Base-by-base conservation (phyloP, 192 early-diverging fungal genomes). In the Helicostylum pulchrum region DNA sequence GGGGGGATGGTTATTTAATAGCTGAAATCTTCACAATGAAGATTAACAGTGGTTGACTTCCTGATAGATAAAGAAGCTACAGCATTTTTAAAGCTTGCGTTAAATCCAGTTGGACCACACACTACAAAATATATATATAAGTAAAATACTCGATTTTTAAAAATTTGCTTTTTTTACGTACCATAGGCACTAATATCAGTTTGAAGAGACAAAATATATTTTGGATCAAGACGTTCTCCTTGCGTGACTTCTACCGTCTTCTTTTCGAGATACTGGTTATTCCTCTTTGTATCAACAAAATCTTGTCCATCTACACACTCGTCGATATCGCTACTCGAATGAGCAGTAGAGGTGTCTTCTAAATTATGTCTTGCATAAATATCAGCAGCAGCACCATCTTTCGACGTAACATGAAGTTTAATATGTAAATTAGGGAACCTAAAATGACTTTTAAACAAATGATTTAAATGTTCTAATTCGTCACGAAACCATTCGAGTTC, bases 11-110 rank as follows among this genome's bases (percentile, higher is more conserved):
- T 39, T 4, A 39, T 39, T 39, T 45, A 59, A 14, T 59, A 59
- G 7, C 42, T 45, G 11, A 71, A 71, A 7, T 64, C 48, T 71
- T 71, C 69, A 47, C 69, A 71, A 20, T 64, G 56, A 21, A 71
- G 57, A 3, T 43, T 11, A 7, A 64, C 21, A 60, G n/a, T 17
- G 45, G 2, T 21, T 11, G 62, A 50, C 47, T 43, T 60, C 4
- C 2, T 31, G 7, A 31, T 1, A 11, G 53, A 51, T 26, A 34
- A 46, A 19, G 31, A 20, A 11, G 64, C 59, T 30, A 74, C 59
- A 7, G 36, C 42, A 36, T 74, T 74, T 15, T 64, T 68, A 15
- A 68, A 62, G 7, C 26, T 45, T 10, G 43, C 32, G 53, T 65
- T 68, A 20, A 74, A 51, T 6, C 23, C 14, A 52, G 51, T 36